Conservation (phyloP, 2,329 filamentous ascomycete species). For the Stemphylium beticola region DNA sequence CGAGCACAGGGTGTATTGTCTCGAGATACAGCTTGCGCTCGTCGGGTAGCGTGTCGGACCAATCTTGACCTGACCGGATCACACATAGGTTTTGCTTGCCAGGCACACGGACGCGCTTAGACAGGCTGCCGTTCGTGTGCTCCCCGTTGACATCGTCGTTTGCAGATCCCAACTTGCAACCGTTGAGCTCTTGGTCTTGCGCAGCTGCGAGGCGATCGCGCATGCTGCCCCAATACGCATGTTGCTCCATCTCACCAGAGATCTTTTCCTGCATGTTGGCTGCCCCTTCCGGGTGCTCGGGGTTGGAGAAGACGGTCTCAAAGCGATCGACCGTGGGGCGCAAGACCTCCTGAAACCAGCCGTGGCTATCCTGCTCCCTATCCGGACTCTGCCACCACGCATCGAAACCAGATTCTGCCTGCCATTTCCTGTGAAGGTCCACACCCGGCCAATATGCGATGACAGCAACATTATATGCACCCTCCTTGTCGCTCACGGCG, state of each 20-base stretch:
- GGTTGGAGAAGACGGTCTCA: constrained; percentile 53
- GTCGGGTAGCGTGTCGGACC: constrained; percentile 49
- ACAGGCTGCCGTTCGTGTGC: neutral
- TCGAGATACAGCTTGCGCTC: constrained; percentile 54
- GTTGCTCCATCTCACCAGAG: constrained; percentile 50
- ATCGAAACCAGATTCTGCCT: constrained; percentile 44
- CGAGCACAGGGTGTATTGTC: constrained; percentile 55
- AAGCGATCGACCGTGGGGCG: constrained; percentile 52
- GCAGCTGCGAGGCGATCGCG: constrained; percentile 51
- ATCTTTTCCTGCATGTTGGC: constrained; percentile 50
- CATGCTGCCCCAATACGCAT: constrained; percentile 58
- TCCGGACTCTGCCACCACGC: constrained; percentile 49
- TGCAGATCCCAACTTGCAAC: constrained; percentile 15
- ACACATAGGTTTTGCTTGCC: constrained; percentile 52
- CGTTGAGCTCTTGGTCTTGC: constrained; percentile 48
- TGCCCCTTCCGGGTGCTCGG: constrained; percentile 48
- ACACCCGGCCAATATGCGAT: constrained; percentile 51
- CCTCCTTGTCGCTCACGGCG: constrained; percentile 36
- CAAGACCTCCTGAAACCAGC: constrained; percentile 55
- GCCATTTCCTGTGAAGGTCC: constrained; percentile 42
- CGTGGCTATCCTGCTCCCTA: constrained; percentile 31
- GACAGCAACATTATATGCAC: constrained; percentile 45
- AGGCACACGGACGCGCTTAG: constrained; percentile 38
- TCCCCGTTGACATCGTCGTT: neutral
- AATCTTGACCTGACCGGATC: constrained; percentile 57